Evolutionary conservation across 495 filamentous ascomycete genomes (phyloP), one percentile per base, ranked within the genome.

Genomic region (Podospora comata): DNA sequence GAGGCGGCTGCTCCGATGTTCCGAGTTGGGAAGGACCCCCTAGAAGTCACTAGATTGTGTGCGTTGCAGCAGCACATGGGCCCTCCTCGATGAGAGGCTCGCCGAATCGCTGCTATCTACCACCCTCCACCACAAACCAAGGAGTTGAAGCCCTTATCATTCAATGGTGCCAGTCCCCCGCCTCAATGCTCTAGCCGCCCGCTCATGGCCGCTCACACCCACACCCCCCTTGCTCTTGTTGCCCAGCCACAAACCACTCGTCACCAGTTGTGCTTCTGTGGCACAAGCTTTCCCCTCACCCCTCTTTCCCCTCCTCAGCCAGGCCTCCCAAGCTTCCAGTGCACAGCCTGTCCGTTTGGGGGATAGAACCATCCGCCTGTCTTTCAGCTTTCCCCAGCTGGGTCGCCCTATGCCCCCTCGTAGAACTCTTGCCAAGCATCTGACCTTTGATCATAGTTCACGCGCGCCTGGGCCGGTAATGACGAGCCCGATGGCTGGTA

Each of bases 61-160:
- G 20, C 56, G 39, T 62, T 61, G 39, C 60, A 64, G 20, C 34
- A 63, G 23, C 39, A 61, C 60, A 59, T 55, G 34, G 64, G 61
- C 62, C 59, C 56, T 63, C 60, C 34, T 39, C n/a, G 23, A 59
- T 26, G 4, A 28, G 9, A 13, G 44, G 53, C 26, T 67, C 39
- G 30, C 59, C 61, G 60, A 70, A 70, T 72, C 62, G 44, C 53
- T 27, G 64, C 32, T 20, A 13, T 62, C 56, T n/a, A 27, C 68
- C 56, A 68, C 64, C 72, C 70, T 70, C 72, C 68, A 62, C 70
- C 57, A 61, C 34, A 54, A 34, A 58, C 48, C 58, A 60, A 60
- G 16, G 23, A 54, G 53, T 58, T 48, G 65, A 27, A 53, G 62
- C 20, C 57, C 66, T 72, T 72, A 72, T 74, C 70, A 66, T 64